Conservation (phyloP, 2,329 filamentous ascomycete species). For the Ophiobolus disseminans region DNA sequence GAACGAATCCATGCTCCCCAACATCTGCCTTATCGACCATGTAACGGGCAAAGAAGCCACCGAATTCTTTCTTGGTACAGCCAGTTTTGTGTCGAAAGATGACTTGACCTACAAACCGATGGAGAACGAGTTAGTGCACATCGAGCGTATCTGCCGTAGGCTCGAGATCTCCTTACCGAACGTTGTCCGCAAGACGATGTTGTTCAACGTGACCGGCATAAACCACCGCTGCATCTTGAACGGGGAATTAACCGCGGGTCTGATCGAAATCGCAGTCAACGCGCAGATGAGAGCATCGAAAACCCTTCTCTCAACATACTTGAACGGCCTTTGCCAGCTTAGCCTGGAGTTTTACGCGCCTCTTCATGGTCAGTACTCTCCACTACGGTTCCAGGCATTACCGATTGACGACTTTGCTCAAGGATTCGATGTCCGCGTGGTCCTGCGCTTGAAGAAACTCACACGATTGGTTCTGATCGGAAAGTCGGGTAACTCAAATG, state of each 20-base stretch:
- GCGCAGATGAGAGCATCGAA: background rate
- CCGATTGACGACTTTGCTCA: background rate
- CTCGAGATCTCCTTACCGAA: no score
- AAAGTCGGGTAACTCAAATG: background rate
- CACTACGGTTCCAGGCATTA: background rate
- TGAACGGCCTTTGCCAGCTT: background rate
- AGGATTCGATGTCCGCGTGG: background rate
- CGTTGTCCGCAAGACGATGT: no score
- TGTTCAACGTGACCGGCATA: no score
- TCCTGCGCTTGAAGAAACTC: background rate
- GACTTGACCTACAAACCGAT: background rate
- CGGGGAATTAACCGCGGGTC: no score
- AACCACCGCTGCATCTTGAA: no score
- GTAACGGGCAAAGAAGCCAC: background rate
- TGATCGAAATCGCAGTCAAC: background rate
- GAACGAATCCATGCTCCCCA: background rate
- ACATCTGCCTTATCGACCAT: background rate
- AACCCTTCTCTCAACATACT: background rate
- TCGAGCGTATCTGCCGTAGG: background rate
- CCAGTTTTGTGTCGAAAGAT: background rate
- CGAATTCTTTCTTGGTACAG: background rate
- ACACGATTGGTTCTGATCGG: background rate
- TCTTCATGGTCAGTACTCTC: background rate
- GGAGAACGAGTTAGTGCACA: background rate
- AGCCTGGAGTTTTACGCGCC: background rate